Evolutionary conservation across 768 basidiomycete genomes (phyloP).

Genomic region (Tulasnella sp.): DNA sequence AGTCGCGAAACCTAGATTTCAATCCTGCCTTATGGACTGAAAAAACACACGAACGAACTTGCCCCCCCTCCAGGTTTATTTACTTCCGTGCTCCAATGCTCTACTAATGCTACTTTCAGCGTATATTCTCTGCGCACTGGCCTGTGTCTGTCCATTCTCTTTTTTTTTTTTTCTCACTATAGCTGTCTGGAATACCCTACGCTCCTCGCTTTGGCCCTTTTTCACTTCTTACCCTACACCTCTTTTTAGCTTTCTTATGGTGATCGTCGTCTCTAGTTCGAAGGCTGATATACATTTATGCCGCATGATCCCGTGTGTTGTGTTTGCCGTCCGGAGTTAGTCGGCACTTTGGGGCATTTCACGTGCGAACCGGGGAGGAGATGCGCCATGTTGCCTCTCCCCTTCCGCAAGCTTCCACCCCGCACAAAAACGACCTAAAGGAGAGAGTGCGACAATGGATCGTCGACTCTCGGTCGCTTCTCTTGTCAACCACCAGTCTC

Average conservation of each 20-base stretch:
- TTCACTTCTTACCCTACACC: background rate
- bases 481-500: slow-evolving; percentile 17
- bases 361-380: slow-evolving; percentile 10
- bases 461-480: slow-evolving; percentile 22
- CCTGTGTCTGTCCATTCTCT: slow-evolving; percentile 1
- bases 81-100: background rate
- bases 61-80: background rate
- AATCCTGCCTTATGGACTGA: background rate
- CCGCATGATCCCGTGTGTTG: background rate
- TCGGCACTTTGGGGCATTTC: background rate
- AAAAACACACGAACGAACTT: background rate
- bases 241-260: background rate
- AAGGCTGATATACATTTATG: background rate
- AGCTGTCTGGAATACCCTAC: background rate
- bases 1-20: background rate
- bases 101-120: background rate
- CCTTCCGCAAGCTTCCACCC: slow-evolving; percentile 6
- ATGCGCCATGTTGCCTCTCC: slow-evolving; percentile 7
- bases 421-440: slow-evolving; percentile 11
- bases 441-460: slow-evolving; percentile 13
- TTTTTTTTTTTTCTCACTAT: background rate
- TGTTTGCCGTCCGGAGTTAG: background rate
- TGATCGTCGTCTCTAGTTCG: background rate
- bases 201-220: background rate
- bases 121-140: slow-evolving; percentile 10